phyloP scores from a whole-genome alignment of 306 rosid species.

The Cyamopsis tetragonoloba region DNA sequence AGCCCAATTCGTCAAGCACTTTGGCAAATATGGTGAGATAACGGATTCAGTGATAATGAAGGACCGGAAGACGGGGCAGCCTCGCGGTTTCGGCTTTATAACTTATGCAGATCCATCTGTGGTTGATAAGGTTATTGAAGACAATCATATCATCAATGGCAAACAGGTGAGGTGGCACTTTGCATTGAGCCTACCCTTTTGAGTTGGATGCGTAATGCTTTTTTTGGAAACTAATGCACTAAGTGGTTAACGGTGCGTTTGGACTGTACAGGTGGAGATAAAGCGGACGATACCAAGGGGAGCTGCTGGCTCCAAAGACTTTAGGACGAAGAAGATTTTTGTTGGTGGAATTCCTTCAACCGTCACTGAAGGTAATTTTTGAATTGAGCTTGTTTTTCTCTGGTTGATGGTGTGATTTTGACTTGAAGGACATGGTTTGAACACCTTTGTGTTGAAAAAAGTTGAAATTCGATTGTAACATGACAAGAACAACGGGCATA shows the following conservation, averaged over 20 bases:
- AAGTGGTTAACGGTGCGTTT: no score
- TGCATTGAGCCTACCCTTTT: no score
- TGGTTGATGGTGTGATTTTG: slow-evolving; percentile 13
- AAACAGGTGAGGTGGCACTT: no score
- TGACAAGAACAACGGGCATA: no score
- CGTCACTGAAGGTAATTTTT: slow-evolving; percentile 69
- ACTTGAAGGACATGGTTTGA: slow-evolving; percentile 17
- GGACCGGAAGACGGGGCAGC: slow-evolving; percentile 90
- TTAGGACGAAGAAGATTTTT: slow-evolving; percentile 87
- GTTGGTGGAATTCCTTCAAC: slow-evolving; percentile 93
- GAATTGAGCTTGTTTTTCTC: slow-evolving; percentile 15
- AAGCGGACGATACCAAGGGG: slow-evolving; percentile 97
- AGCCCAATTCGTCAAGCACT: slow-evolving; percentile 85
- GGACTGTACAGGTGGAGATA: slow-evolving; percentile 77
- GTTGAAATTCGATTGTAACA: no score
- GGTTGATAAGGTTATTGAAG: slow-evolving; percentile 88
- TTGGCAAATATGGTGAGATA: slow-evolving; percentile 80
- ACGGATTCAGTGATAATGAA: slow-evolving; percentile 90
- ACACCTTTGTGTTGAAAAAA: no score
- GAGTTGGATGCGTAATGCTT: no score
- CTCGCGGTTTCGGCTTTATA: slow-evolving; percentile 93
- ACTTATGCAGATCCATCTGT: slow-evolving; percentile 80
- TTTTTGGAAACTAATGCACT: no score
- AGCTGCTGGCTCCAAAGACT: slow-evolving; percentile 72
- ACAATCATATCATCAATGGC: slow-evolving; percentile 71